These are phyloP conservation scores for Wallacemonas collosoma DNA, from an alignment of 208 protist species.

Conservation along the genomic window DNA sequence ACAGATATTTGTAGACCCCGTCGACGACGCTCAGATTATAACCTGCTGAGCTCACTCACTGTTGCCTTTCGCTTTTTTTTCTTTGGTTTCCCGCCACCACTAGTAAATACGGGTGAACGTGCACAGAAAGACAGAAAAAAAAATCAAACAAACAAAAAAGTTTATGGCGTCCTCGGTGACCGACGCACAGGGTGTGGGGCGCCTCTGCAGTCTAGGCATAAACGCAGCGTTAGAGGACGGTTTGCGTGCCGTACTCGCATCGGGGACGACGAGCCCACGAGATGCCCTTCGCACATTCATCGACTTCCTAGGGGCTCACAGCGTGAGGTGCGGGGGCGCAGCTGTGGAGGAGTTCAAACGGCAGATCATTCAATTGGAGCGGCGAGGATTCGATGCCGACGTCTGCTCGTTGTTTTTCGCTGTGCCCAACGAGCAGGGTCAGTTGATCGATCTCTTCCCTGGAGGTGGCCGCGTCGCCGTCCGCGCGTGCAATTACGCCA, in stretches of 20 bases:
- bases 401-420: slow-evolving; percentile 39
- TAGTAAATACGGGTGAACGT: too few relatives aligned
- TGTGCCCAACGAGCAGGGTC: slow-evolving; percentile 49
- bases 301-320: slow-evolving; percentile 3
- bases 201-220: slow-evolving; percentile 5
- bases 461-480: slow-evolving; percentile 46
- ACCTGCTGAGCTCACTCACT: too few relatives aligned
- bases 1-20: too few relatives aligned
- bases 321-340: slow-evolving; percentile 2
- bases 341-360: slow-evolving; percentile 22
- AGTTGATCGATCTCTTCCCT: slow-evolving; percentile 60
- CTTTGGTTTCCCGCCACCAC: too few relatives aligned
- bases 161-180: background rate
- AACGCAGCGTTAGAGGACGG: slow-evolving; percentile 3
- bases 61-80: too few relatives aligned
- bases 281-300: slow-evolving; percentile 10
- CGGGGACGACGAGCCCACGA: background rate
- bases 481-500: slow-evolving; percentile 50
- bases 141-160: background rate
- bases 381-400: slow-evolving; percentile 21
- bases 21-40: too few relatives aligned
- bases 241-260: slow-evolving; percentile 1
- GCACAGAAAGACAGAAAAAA: background rate
- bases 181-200: background rate
- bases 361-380: slow-evolving; percentile 16